Base-by-base conservation (phyloP, 371 early-diverging fungal species). In the Rhizopus microsporus region DNA sequence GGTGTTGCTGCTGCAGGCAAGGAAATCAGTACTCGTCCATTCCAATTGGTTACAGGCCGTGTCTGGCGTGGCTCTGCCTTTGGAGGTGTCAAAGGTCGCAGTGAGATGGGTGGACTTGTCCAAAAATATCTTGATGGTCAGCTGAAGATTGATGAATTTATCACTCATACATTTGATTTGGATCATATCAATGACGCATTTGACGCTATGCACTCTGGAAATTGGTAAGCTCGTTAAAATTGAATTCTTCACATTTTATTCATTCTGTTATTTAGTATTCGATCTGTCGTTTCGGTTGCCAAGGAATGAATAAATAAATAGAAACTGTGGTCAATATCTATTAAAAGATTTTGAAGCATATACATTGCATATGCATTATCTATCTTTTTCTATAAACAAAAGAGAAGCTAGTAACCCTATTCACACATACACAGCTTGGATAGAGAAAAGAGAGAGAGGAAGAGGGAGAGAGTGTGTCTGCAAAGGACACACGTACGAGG, bases 41-140 rank as follows among this genome's bases (percentile, higher is more conserved):
- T 97, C 88, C 94, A 95, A 77, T 75, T 95, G 37, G 93, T 94
- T 32, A 96, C 96, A 40, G 94, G 92, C 30, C 91, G 95, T 58
- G 90, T 89, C 17, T 97, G 98, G 98, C 92, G 90, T 73, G 98
- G 98, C 8, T 87, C 89, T 48, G 97, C 97, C 3, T 97, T 97
- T 69, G 98, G 98, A 60, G 98, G 98, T 47, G 90, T 95, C 66
- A 97, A 96, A 83, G 97, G 97, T 44, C 82, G 95, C 53, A 78
- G 90, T 5, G 95, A 97, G 69, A 79, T 97, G 66, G 95, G 95
- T 3, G 87, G 82, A 7, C 81, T 94, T 48, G 95, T 97, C 29
- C 77, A 94, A 60, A 83, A 89, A 65, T 97, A 97, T 65, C 50
- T 92, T 54, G 72, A 83, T 43, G 90, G 91, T 53, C 74, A 87